These are phyloP conservation scores for Periconia sp. DNA, from an alignment of 2,329 filamentous ascomycete genomes.

Conservation along the genomic window DNA sequence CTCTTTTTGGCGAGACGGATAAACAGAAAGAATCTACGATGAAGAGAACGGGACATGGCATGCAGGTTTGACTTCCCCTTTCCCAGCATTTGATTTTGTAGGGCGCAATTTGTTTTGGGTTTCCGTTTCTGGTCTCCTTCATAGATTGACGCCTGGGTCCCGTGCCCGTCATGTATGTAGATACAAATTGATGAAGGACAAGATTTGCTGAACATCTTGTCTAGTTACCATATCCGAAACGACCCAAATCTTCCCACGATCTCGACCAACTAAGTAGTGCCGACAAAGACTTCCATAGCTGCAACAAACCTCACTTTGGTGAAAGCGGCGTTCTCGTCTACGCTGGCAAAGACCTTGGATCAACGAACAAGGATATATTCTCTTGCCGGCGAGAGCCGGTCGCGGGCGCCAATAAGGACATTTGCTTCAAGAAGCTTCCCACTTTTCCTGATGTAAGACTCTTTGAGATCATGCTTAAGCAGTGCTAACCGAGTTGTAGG, in stretches of 20 bases:
- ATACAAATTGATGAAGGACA: slow-evolving; percentile 48
- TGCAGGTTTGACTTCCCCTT: slow-evolving; percentile 82
- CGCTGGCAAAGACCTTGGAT: slow-evolving; percentile 53
- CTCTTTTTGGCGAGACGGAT: slow-evolving; percentile 74
- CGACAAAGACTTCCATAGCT: slow-evolving; percentile 73
- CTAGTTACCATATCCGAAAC: slow-evolving; percentile 88
- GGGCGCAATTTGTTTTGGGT: slow-evolving; percentile 51
- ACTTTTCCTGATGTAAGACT: slow-evolving; percentile 51
- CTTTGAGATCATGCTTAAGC: not conserved
- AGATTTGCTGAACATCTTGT: slow-evolving; percentile 46
- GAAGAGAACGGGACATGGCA: slow-evolving; percentile 66
- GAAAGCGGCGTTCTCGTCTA: slow-evolving; percentile 76
- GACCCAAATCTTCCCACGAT: slow-evolving; percentile 70
- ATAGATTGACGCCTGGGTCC: slow-evolving; percentile 38
- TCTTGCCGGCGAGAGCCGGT: slow-evolving; percentile 63
- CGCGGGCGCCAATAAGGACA: slow-evolving; percentile 67
- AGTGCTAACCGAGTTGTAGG: slow-evolving; percentile 47
- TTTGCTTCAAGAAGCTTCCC: slow-evolving; percentile 69
- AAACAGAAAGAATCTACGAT: slow-evolving; percentile 57
- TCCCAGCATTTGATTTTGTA: slow-evolving; percentile 43
- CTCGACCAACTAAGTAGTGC: slow-evolving; percentile 67
- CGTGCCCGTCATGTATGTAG: slow-evolving; percentile 50
- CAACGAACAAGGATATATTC: slow-evolving; percentile 57
- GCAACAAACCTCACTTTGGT: slow-evolving; percentile 81
- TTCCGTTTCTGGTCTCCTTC: slow-evolving; percentile 38